Conservation (phyloP, 768 basidiomycete genomes). For the Mycena pura region DNA sequence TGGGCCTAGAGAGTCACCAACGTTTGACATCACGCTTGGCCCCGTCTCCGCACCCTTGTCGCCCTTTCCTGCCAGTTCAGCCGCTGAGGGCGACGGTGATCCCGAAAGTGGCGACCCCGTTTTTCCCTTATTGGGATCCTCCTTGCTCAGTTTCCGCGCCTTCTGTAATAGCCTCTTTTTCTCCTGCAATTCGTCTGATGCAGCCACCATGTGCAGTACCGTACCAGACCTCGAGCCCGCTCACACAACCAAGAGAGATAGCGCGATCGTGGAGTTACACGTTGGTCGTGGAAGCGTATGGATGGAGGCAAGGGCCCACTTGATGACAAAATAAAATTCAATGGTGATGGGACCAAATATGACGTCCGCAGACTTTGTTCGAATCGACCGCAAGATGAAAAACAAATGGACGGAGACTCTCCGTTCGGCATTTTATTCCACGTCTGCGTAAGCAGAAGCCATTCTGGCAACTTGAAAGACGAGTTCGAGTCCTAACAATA, state of each 20-base stretch:
- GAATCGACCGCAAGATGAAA: no score
- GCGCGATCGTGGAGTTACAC: not conserved
- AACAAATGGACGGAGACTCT: no score
- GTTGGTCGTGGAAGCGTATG: no score
- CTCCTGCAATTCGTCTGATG: conserved; percentile 17
- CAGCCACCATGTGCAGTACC: not conserved
- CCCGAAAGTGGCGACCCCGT: not conserved
- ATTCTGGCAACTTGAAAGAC: no score
- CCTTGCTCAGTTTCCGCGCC: conserved; percentile 50
- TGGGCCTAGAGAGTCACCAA: not conserved
- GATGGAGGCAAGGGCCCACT: no score
- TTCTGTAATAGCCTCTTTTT: conserved; percentile 49
- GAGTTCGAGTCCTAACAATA: no score
- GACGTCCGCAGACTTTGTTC: no score
- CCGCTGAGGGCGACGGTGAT: not conserved
- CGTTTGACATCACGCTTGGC: not conserved
- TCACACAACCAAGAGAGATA: not conserved
- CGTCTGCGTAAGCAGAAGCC: no score
- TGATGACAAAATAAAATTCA: no score
- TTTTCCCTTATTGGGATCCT: conserved; percentile 20
- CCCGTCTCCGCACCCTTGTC: not conserved
- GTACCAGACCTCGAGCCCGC: not conserved
- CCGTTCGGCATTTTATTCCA: no score
- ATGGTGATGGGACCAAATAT: no score
- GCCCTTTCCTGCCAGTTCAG: not conserved